These are phyloP conservation scores for Dunaliella sp. DNA, from an alignment of 139 green algal genomes.

Conservation along the genomic window DNA sequence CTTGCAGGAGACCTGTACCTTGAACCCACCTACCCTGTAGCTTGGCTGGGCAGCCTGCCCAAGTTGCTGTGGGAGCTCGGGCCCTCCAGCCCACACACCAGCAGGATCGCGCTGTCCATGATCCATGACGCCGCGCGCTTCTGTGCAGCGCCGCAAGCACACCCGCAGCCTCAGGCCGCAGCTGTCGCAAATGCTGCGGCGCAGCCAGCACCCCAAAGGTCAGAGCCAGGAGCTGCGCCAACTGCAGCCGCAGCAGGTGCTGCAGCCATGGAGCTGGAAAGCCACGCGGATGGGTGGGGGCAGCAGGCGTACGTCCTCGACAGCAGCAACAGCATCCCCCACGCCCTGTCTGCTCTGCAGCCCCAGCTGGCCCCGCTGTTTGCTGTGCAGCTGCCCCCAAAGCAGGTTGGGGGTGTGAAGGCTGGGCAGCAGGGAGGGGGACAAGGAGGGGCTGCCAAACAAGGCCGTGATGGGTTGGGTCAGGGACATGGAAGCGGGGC, in stretches of 20 bases:
- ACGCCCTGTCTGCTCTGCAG: constrained; percentile 24
- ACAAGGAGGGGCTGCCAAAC: background rate
- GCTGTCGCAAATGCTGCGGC: no score
- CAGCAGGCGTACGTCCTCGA: no score
- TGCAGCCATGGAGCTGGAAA: no score
- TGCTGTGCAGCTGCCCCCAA: constrained; percentile 26
- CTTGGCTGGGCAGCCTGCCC: constrained; percentile 43
- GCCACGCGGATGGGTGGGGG: no score
- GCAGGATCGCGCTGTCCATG: constrained; percentile 31
- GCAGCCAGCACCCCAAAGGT: no score
- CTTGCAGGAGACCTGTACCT: constrained; percentile 13
- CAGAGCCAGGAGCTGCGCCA: no score
- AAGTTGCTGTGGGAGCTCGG: constrained; percentile 51
- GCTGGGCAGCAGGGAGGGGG: background rate
- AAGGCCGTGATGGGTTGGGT: background rate
- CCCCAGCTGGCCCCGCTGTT: constrained; percentile 45
- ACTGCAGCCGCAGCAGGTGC: no score
- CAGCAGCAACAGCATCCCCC: background rate
- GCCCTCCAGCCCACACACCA: constrained; percentile 13
- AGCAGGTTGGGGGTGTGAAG: background rate
- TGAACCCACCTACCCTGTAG: background rate
- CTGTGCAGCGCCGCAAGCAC: constrained; percentile 20
- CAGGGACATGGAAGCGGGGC: background rate
- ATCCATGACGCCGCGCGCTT: constrained; percentile 38
- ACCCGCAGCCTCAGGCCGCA: no score